These are phyloP conservation scores for Trichoderma koningiopsis DNA, from an alignment of 2,329 filamentous ascomycete species.

Conservation along the genomic window DNA sequence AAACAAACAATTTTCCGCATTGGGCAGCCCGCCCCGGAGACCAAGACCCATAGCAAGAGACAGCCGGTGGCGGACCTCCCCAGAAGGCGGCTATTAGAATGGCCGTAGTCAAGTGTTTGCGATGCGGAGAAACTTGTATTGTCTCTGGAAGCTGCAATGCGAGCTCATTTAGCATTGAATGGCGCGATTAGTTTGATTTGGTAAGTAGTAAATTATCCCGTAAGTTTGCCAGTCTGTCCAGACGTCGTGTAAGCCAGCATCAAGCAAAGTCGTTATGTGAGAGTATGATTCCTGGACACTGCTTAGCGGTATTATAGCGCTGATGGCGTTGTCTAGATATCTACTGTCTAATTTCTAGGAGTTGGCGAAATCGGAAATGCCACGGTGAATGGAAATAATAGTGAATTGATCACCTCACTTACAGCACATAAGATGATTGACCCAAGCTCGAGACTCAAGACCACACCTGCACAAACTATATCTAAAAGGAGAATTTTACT, in stretches of 20 bases:
- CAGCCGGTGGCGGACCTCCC: neutral
- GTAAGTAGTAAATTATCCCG: neutral
- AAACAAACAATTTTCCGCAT: neutral
- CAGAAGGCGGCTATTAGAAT: neutral
- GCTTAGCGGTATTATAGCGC: neutral
- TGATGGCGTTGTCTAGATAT: neutral
- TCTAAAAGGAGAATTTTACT: neutral
- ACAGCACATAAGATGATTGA: neutral
- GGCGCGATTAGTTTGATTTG: neutral
- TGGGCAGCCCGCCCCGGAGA: neutral
- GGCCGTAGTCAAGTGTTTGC: neutral
- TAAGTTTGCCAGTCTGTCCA: fast-evolving
- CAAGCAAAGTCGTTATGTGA: neutral
- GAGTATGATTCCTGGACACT: neutral
- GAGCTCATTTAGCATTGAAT: too few species aligned
- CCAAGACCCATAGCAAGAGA: neutral
- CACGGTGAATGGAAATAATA: neutral
- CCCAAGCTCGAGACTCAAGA: neutral
- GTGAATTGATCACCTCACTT: neutral
- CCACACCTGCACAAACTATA: neutral
- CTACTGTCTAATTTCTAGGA: neutral
- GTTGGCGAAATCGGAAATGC: slow-evolving; percentile 3
- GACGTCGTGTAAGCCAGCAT: neutral
- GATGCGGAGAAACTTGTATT: neutral
- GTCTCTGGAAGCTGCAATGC: neutral